Conservation (phyloP, 2,329 filamentous ascomycete species). For the Pseudogymnoascus sp. region DNA sequence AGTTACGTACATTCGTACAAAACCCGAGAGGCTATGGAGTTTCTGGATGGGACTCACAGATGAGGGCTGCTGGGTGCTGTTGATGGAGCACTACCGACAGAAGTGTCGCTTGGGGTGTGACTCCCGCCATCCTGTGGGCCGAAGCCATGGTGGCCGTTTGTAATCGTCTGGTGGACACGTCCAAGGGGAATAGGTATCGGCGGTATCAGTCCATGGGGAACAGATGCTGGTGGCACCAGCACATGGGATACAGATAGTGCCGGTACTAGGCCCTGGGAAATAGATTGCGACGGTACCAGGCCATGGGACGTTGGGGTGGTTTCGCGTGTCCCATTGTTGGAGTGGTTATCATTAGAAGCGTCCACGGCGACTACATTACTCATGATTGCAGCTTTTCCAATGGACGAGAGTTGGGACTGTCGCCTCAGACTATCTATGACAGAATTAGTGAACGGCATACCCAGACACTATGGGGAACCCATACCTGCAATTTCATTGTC, state of each 20-base stretch:
- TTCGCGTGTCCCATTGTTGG: slow-evolving; percentile 15
- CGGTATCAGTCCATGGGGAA: slow-evolving; percentile 10
- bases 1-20: not conserved
- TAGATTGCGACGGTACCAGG: slow-evolving; percentile 1
- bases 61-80: not conserved
- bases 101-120: slow-evolving; percentile 1
- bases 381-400: slow-evolving; percentile 9
- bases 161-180: not conserved
- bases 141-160: slow-evolving; percentile 5
- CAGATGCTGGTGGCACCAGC: slow-evolving; percentile 1
- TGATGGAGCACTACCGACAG: not conserved
- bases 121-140: not conserved
- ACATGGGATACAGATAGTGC: slow-evolving; percentile 10
- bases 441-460: not conserved
- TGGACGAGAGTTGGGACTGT: slow-evolving; percentile 3
- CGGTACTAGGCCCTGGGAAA: slow-evolving; percentile 9
- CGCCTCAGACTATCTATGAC: not conserved
- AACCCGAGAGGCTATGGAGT: not conserved
- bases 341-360: slow-evolving; percentile 22
- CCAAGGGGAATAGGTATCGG: slow-evolving; percentile 3
- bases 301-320: slow-evolving; percentile 15
- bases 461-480: not conserved
- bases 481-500: slow-evolving; percentile 2
- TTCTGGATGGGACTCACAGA: slow-evolving; percentile 1
- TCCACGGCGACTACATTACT: slow-evolving; percentile 24